Percentiles rank a stretch among this genome's conserved stretches.
These are phyloP conservation scores for Datura wrightii DNA, from an alignment of 257 asterid species.

Conservation along the genomic window DNA sequence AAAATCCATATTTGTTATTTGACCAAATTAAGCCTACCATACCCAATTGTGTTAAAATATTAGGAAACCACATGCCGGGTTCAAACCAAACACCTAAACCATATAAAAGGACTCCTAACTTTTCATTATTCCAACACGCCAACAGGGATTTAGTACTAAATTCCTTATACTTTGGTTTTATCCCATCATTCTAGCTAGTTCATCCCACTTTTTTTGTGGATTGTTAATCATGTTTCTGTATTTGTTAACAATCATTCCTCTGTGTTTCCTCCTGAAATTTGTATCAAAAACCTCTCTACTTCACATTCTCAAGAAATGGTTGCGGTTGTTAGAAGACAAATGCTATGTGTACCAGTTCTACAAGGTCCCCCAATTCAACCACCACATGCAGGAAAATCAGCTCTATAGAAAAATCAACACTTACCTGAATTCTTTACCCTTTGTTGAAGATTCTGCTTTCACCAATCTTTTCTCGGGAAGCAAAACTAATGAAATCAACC, in stretches of 20 bases:
- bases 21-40: slow-evolving; percentile 16
- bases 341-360: slow-evolving; percentile 73
- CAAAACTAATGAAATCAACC: slow-evolving; percentile 67
- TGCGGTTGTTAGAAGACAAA: slow-evolving; percentile 56
- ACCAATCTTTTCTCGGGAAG: slow-evolving; percentile 73
- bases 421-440: slow-evolving; percentile 77
- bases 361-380: slow-evolving; percentile 86
- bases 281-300: slow-evolving; percentile 57
- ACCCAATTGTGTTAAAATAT: neutral
- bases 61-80: neutral
- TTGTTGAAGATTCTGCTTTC: slow-evolving; percentile 75
- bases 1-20: slow-evolving; percentile 24
- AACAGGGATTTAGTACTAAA: neutral
- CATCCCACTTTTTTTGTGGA: neutral
- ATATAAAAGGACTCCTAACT: slow-evolving; percentile 23
- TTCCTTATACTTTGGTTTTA: neutral
- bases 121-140: neutral
- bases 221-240: slow-evolving; percentile 52
- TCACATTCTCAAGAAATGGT: slow-evolving; percentile 49
- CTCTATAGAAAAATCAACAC: slow-evolving; percentile 60
- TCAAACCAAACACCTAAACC: neutral
- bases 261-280: slow-evolving; percentile 45
- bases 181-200: neutral
- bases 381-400: slow-evolving; percentile 86
- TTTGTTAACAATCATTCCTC: slow-evolving; percentile 38